These are phyloP conservation scores for Talaromyces sp. DNA, from an alignment of 2,329 filamentous ascomycete genomes.

Conservation along the genomic window DNA sequence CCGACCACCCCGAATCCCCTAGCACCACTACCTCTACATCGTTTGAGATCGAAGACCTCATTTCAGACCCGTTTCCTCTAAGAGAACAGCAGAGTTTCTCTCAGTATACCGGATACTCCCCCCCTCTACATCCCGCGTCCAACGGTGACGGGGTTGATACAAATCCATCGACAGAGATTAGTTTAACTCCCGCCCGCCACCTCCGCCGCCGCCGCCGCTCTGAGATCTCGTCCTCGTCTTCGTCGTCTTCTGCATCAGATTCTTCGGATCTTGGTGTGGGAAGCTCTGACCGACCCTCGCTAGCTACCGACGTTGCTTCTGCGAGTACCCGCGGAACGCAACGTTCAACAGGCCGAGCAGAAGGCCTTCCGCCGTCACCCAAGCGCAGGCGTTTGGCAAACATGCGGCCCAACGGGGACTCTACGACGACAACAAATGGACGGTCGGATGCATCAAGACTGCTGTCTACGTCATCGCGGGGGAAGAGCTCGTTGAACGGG, in stretches of 20 bases:
- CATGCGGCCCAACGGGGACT: conserved; percentile 58
- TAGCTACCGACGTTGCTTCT: conserved; percentile 24
- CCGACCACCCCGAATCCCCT: conserved; percentile 62
- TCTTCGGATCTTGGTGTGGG: conserved; percentile 19
- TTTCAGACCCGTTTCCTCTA: conserved; percentile 42
- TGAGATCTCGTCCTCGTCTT: conserved; percentile 21
- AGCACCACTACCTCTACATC: conserved; percentile 43
- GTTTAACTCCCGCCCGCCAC: conserved; percentile 14
- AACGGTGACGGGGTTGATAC: conserved; percentile 13
- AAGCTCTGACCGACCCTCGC: conserved; percentile 21
- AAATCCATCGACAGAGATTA: conserved; percentile 13
- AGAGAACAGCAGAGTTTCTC: conserved; percentile 17
- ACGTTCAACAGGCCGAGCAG: conserved; percentile 22
- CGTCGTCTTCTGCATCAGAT: conserved; percentile 18
- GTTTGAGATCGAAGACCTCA: background rate
- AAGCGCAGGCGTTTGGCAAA: conserved; percentile 57
- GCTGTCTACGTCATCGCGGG: conserved; percentile 38
- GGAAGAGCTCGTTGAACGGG: conserved; percentile 53
- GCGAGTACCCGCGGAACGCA: conserved; percentile 23
- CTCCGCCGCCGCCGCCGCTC: conserved; percentile 24
- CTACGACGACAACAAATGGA: conserved; percentile 51
- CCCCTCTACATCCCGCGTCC: conserved; percentile 13
- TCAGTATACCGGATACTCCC: conserved; percentile 16
- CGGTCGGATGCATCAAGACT: conserved; percentile 52
- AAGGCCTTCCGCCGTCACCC: conserved; percentile 35